A percentile compares a stretch with the other conserved stretches of the same genome.
phyloP scores from a whole-genome alignment of 257 asterid species.

The Solanum chilense region DNA sequence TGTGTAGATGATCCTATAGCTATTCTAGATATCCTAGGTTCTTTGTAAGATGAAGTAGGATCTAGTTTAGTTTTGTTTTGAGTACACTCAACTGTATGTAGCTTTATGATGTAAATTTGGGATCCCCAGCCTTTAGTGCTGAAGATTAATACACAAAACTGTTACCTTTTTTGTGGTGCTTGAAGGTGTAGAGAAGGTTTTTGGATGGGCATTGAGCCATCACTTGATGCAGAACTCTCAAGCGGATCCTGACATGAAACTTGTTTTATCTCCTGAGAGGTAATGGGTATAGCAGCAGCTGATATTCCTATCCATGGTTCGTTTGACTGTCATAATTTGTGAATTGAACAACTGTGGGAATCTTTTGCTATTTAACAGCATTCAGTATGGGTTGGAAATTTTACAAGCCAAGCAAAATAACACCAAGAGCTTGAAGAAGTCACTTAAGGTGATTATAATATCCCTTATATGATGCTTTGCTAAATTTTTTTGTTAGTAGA shows the following conservation, averaged over 20 bases:
- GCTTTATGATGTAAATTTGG: too few species aligned
- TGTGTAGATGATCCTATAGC: too few species aligned
- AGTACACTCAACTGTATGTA: too few species aligned
- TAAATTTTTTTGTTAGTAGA: background rate
- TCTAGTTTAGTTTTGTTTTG: too few species aligned
- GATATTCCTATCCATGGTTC: background rate
- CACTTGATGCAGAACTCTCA: constrained; percentile 45
- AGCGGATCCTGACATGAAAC: constrained; percentile 32
- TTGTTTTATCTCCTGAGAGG: constrained; percentile 59
- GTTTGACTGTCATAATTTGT: background rate
- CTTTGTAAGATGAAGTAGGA: too few species aligned
- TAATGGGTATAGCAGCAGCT: constrained; percentile 13
- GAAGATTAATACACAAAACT: too few species aligned
- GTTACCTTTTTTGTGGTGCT: background rate
- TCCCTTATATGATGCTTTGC: background rate
- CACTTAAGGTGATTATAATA: constrained; percentile 48
- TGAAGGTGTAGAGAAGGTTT: constrained; percentile 71
- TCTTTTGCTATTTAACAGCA: constrained; percentile 30
- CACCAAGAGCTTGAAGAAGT: constrained; percentile 61
- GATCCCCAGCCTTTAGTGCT: too few species aligned
- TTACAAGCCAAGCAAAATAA: constrained; percentile 53
- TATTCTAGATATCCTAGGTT: too few species aligned
- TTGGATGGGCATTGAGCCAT: constrained; percentile 80
- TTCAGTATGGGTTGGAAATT: constrained; percentile 53
- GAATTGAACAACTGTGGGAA: background rate